Base-by-base conservation (phyloP, 257 asterid species). In the Voacanga thouarsii region DNA sequence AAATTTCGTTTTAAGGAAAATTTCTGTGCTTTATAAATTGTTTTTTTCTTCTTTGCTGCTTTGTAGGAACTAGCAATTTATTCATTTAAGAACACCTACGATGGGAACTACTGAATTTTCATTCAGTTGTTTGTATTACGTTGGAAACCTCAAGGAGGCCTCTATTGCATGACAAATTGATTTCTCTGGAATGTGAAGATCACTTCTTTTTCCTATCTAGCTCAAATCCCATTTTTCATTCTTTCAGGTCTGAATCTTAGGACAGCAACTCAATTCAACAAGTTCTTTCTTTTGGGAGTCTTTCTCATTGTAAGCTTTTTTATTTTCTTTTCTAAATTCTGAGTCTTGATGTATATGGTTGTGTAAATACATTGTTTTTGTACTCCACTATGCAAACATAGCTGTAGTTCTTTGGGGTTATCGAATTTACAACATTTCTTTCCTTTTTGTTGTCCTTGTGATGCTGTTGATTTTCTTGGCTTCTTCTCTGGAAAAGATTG, bases 401-500 rank as follows among this genome's bases (percentile, higher is more conserved):
- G 44, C 5, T 45, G 14, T 33, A 16, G 50, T 8, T 37, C 10
- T 47, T 15, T 49, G 16, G 5, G 75, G 68, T 64, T 51, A 37
- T 65, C 56, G 59, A 56, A 59, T 66, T 47, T 59, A n/a, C 51
- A 7, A 5, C 12, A n/a, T 30, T 50, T 6, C 1, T 18, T 41
- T 72, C 4, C 21, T 70, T 33, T 21, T 30, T 26, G 37, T 10
- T 66, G 14, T 26, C n/a, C 61, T 51, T n/a, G 12, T 53, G 55
- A 23, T 76, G 24, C 63, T 47, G 75, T 68, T 47, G 37, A 33
- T 51, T n/a, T 75, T 44, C 47, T 79, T 63, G 70, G 79, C 68
- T 12, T 75, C 55, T 82, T 51, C 51, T 39, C 21, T 45, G 71
- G 80, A 41, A 82, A 82, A 79, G 73, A 68, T 83, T 78, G 86